Conservation (phyloP, 2,329 filamentous ascomycete species). For the Periconia sp. region DNA sequence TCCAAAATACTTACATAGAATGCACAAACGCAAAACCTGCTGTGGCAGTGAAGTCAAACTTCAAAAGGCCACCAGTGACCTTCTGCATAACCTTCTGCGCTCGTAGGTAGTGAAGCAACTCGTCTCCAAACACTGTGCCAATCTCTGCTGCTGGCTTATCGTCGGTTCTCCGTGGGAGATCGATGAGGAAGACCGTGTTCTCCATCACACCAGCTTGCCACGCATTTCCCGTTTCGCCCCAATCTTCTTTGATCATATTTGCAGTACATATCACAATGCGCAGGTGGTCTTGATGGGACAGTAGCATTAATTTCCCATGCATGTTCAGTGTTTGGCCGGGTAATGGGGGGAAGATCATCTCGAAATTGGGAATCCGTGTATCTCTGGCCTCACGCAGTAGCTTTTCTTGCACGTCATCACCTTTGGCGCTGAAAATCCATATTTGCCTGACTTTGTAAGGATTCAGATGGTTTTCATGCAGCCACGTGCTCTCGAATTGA, state of each 20-base stretch:
- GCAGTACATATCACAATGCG: conserved; percentile 84
- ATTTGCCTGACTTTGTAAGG: conserved; percentile 54
- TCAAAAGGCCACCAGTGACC: conserved; percentile 67
- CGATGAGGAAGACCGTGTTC: conserved; percentile 80
- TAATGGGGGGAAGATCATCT: conserved; percentile 81
- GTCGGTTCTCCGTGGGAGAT: conserved; percentile 66
- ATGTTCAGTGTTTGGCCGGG: conserved; percentile 69
- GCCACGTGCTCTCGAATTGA: conserved; percentile 81
- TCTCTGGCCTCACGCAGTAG: conserved; percentile 31
- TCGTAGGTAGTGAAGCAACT: conserved; percentile 70
- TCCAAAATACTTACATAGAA: conserved; percentile 65
- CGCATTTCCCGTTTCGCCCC: conserved; percentile 72
- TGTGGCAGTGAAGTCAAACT: conserved; percentile 82
- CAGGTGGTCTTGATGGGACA: conserved; percentile 75
- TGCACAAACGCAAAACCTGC: conserved; percentile 77
- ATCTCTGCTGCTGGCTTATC: conserved; percentile 24
- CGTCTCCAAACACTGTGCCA: conserved; percentile 64
- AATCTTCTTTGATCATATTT: conserved; percentile 83
- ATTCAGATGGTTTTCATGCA: conserved; percentile 65
- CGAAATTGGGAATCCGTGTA: conserved; percentile 54
- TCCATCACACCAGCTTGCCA: conserved; percentile 39
- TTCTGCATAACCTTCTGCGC: conserved; percentile 66
- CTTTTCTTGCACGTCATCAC: conserved; percentile 40
- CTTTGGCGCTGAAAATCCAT: conserved; percentile 63
- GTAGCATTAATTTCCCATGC: conserved; percentile 91